Percentiles rank a stretch among this genome's conserved stretches.
Conservation (phyloP, 768 basidiomycete genomes). For the Boletus coccyginus region DNA sequence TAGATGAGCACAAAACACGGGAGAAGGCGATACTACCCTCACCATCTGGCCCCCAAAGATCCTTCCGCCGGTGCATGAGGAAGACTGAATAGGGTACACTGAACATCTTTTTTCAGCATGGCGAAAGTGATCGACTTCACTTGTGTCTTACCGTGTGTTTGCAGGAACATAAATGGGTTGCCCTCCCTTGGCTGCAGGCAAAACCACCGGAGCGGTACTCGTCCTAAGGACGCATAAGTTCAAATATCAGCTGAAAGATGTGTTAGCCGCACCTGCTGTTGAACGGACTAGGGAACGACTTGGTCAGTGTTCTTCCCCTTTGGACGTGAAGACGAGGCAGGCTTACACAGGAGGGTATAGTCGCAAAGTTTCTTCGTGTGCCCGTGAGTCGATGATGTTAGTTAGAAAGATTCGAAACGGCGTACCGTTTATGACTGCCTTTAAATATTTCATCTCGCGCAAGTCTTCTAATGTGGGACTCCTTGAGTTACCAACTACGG, state of each 20-base stretch:
- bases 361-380: conserved; percentile 28
- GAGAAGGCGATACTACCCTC: not conserved
- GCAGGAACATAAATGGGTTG: conserved; percentile 34
- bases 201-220: conserved; percentile 20
- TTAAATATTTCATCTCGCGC: conserved; percentile 39
- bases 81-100: conserved; percentile 47
- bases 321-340: not conserved
- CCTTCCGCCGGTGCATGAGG: conserved; percentile 59
- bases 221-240: conserved; percentile 13
- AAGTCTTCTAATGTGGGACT: conserved; percentile 31
- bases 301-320: not conserved
- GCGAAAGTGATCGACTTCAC: not conserved
- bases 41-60: conserved; percentile 73
- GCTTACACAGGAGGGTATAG: conserved; percentile 34
- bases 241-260: not conserved
- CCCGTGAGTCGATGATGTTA: not conserved
- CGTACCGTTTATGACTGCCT: conserved; percentile 38
- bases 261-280: conserved; percentile 16
- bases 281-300: conserved; percentile 18
- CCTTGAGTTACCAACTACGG: conserved; percentile 25
- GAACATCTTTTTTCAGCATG: not conserved
- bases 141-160: conserved; percentile 21
- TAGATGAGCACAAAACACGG: not conserved
- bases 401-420: not conserved
- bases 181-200: conserved; percentile 25